A percentile compares a stretch with the other conserved stretches of the same genome.
These are phyloP conservation scores for Leccinum boreale DNA, from an alignment of 768 basidiomycete genomes.

Conservation along the genomic window DNA sequence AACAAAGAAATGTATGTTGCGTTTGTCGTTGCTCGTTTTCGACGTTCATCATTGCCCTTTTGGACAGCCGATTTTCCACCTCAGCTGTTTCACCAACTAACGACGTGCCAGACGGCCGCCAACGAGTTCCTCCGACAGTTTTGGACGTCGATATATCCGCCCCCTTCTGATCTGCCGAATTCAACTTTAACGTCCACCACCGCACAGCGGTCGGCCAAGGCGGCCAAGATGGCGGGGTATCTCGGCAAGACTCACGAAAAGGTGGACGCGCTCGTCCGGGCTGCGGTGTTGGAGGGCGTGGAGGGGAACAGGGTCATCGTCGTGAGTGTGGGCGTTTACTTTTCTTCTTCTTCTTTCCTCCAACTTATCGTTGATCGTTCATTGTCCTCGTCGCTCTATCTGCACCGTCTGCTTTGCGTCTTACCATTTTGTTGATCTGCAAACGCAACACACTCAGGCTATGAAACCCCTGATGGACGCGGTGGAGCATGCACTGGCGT, in stretches of 20 bases:
- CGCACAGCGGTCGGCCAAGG: conserved; percentile 72
- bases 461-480: conserved; percentile 74
- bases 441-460: conserved; percentile 41
- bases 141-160: conserved; percentile 86
- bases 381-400: not conserved
- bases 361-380: not conserved
- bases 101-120: conserved; percentile 86
- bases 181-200: conserved; percentile 38
- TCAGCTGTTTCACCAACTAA: conserved; percentile 75
- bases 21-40: not conserved
- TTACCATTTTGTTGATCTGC: not conserved
- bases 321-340: conserved; percentile 42
- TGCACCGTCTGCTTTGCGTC: not conserved
- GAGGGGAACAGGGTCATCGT: conserved; percentile 60
- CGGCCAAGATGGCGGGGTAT: conserved; percentile 85
- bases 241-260: conserved; percentile 79
- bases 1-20: conserved; percentile 56
- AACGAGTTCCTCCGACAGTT: conserved; percentile 97
- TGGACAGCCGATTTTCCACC: conserved; percentile 74
- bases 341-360: not conserved
- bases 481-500: conserved; percentile 67
- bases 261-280: conserved; percentile 69
- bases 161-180: conserved; percentile 52
- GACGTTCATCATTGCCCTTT: not conserved
- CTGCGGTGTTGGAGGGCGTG: conserved; percentile 58